Evolutionary conservation across 2,329 filamentous ascomycete genomes (phyloP).

Genomic region (Triangularia verruculosa): DNA sequence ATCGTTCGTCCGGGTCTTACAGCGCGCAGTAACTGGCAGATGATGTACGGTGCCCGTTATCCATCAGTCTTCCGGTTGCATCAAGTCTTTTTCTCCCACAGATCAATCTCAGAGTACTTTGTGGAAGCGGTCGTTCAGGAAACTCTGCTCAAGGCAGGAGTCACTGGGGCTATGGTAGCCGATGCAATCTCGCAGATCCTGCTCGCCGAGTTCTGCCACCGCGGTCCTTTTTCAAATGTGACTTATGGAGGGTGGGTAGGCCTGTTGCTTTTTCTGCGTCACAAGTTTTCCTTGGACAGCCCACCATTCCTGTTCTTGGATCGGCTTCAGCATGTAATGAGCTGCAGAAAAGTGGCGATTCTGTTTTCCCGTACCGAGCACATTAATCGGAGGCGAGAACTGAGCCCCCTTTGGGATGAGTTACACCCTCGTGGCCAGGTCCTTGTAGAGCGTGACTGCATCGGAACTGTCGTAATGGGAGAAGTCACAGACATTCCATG

Average conservation of each 20-base stretch:
- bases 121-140: background rate
- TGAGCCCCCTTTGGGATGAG: no score
- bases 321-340: background rate
- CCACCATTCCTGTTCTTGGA: background rate
- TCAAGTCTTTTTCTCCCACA: background rate
- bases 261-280: background rate
- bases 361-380: no score
- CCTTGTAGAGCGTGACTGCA: no score
- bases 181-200: constrained; percentile 3
- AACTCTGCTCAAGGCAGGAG: background rate
- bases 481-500: no score
- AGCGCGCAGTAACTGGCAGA: background rate
- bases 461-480: no score
- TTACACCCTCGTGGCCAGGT: no score
- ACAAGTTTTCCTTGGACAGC: background rate
- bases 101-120: background rate
- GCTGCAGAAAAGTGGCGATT: background rate
- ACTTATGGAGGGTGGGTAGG: background rate
- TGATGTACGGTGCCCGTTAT: background rate
- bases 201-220: background rate
- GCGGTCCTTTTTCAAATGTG: background rate
- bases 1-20: background rate
- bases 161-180: background rate
- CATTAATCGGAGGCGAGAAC: no score
- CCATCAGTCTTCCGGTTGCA: background rate